Evolutionary conservation across 2,329 filamentous ascomycete genomes (phyloP).

Genomic region (Botryotinia convoluta): DNA sequence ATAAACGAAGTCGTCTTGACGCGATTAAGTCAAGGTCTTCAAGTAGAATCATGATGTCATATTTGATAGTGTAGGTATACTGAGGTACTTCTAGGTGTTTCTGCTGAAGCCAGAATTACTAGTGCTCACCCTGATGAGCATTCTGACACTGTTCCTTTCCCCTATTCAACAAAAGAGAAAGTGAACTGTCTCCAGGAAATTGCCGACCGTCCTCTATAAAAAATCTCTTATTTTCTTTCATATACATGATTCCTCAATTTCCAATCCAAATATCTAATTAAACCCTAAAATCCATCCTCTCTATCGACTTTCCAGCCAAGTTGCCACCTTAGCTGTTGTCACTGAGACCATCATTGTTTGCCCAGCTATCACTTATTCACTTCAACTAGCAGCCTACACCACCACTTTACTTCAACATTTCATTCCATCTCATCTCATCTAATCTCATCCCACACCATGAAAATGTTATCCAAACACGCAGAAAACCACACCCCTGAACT

Average conservation of each 20-base stretch:
- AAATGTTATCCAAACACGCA: neutral
- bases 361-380: no score
- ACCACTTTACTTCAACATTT: rapidly evolving
- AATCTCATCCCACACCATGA: neutral
- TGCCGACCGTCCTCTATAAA: rapidly evolving
- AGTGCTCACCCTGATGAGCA: neutral
- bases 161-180: neutral
- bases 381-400: no score
- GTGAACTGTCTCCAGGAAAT: neutral
- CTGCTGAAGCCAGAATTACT: neutral
- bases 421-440: no score
- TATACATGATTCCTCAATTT: neutral
- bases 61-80: neutral
- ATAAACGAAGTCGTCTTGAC: neutral
- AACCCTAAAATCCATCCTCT: neutral
- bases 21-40: neutral
- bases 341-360: neutral
- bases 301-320: neutral
- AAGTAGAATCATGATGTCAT: neutral
- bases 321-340: no score
- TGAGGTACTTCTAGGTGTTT: neutral
- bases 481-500: neutral
- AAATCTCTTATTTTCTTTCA: rapidly evolving
- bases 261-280: neutral
- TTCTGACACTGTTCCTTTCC: neutral